These are phyloP conservation scores for Amaranthus hypochondriacus DNA, from an alignment of 148 eudicot species.

Conservation along the genomic window DNA sequence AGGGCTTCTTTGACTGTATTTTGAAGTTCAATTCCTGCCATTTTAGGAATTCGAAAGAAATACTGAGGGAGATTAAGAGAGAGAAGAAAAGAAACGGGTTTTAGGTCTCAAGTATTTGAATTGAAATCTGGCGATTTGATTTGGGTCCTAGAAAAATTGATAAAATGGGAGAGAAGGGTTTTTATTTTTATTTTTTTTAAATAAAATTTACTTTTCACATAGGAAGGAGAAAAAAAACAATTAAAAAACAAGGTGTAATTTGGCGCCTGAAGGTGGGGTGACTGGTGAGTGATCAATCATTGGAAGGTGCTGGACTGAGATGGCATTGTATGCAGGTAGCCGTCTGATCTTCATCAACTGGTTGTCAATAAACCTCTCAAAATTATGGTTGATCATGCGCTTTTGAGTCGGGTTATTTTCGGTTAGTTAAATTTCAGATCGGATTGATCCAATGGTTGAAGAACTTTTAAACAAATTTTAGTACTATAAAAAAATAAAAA, in stretches of 20 bases:
- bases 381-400: too few species aligned
- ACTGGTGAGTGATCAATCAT: too few species aligned
- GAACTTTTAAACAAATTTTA: too few species aligned
- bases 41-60: not conserved
- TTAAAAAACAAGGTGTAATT: not conserved
- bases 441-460: too few species aligned
- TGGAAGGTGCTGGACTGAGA: too few species aligned
- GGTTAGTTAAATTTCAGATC: too few species aligned
- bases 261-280: conserved; percentile 15
- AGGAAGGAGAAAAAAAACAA: not conserved
- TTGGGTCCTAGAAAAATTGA: not conserved
- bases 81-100: not conserved
- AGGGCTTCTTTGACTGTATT: conserved; percentile 95
- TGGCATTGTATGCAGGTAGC: too few species aligned
- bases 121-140: conserved; percentile 13
- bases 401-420: too few species aligned
- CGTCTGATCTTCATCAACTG: too few species aligned
- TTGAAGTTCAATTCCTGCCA: conserved; percentile 67
- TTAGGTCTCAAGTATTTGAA: not conserved
- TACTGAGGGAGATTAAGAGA: conserved; percentile 1
- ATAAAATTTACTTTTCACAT: not conserved
- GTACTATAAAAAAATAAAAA: too few species aligned
- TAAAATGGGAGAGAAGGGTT: not conserved
- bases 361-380: too few species aligned
- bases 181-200: not conserved